Evolutionary conservation across 352 stramenopile genomes (phyloP).

Genomic region (Globisporangium emineosum): DNA sequence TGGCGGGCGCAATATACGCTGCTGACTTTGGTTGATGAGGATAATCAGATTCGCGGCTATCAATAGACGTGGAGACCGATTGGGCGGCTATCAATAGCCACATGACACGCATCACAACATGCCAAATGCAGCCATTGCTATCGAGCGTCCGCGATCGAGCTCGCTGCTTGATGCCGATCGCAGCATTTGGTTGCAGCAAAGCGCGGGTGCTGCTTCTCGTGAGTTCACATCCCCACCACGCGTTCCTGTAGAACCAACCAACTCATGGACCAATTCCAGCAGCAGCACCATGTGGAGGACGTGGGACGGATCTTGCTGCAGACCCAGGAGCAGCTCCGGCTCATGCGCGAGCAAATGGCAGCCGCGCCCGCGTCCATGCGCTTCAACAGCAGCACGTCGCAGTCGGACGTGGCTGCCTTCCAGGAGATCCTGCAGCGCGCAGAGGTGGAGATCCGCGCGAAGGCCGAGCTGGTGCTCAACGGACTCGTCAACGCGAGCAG

Average conservation of each 20-base stretch:
- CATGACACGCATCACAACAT: neutral
- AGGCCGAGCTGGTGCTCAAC: slow-evolving; percentile 76
- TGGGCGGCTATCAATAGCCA: neutral
- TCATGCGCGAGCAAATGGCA: slow-evolving; percentile 69
- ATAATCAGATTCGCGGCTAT: neutral
- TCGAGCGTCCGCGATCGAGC: neutral
- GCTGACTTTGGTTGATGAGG: too few relatives aligned
- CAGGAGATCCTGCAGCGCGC: slow-evolving; percentile 71
- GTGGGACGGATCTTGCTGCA: slow-evolving; percentile 77
- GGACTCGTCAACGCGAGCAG: slow-evolving; percentile 57
- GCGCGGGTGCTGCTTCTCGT: too few relatives aligned
- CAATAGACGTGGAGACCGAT: neutral
- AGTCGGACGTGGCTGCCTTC: slow-evolving; percentile 41
- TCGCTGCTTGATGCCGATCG: neutral
- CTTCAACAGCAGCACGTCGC: slow-evolving; percentile 17
- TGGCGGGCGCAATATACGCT: too few relatives aligned
- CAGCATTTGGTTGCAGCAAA: neutral
- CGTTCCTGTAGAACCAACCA: neutral
- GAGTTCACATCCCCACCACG: neutral
- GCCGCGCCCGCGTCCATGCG: slow-evolving; percentile 25
- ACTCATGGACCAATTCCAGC: slow-evolving; percentile 62
- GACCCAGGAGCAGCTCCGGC: slow-evolving; percentile 75
- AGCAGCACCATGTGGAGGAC: slow-evolving; percentile 82
- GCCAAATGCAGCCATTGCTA: neutral
- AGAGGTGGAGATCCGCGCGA: slow-evolving; percentile 67